Evolutionary conservation across 2,329 filamentous ascomycete species (phyloP), one percentile per base, ranked within the genome.

Genomic region (Xylariaceae sp.): DNA sequence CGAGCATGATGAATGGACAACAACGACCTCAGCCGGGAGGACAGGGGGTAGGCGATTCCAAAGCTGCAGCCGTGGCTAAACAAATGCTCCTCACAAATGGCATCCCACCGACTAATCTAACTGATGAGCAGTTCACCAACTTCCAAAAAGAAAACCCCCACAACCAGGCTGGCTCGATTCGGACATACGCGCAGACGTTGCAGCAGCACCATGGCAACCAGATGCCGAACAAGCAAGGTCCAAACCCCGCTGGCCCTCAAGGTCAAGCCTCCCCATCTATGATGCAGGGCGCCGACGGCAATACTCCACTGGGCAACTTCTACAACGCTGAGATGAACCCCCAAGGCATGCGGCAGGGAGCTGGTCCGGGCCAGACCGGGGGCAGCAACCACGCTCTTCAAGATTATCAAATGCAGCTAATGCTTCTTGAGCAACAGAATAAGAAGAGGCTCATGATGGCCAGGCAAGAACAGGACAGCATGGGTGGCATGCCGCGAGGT

Each of bases 381-480:
- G 79, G 75, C 46, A 88, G 86, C 70, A 93, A 90, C 67, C 88
- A 92, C 68, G 89, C 89, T 18, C 77, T 93, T 42, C 88, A 92
- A 70, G 89, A 94, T 69, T 93, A 93, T 64, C 89, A 93, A 73
- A 92, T 92, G 88, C 89, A 93, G 69, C 73, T 93, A 66, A 93
- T 92, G 89, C 73, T 92, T 45, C 79, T 93, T 14, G 89, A 93
- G 71, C 89, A 92, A 71, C 88, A 93, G 71, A 93, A 93, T 63
- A 93, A 92, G 77, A 92, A 91, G 71, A 79, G 89, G 16, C 77
- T 93, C 45, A 84, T 91, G 77, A 90, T 91, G 88, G 89, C 89
- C 36, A 83, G 89, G 16, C 87, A 86, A 66, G 84, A 91, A 67
- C 88, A 93, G 69, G 89, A 92, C 57, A 83, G 74, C 65, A 79